Conservation (phyloP, 306 rosid species). For the Geum urbanum region DNA sequence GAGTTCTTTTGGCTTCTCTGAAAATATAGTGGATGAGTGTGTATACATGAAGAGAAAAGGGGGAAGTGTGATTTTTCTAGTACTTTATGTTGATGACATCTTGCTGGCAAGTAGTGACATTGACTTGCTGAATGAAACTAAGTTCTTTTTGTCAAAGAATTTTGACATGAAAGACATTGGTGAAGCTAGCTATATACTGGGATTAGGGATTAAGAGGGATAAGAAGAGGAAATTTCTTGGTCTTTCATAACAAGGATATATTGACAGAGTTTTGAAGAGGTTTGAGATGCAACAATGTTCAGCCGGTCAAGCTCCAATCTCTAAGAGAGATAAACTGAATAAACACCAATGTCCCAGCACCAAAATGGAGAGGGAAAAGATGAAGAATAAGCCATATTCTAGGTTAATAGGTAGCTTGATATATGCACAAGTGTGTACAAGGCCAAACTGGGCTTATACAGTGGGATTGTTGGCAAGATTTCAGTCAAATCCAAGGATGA, state of each 20-base stretch:
- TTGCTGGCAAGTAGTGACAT: neutral
- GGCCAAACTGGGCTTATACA: neutral
- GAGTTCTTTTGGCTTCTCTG: neutral
- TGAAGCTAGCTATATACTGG: neutral
- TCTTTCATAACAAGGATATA: neutral
- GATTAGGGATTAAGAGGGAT: neutral
- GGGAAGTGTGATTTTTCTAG: neutral
- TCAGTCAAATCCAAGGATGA: neutral
- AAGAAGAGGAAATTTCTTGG: neutral
- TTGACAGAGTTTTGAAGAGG: neutral
- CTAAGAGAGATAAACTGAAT: neutral
- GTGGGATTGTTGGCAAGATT: neutral
- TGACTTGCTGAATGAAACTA: neutral
- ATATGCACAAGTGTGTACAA: neutral
- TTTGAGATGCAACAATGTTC: neutral
- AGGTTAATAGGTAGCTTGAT: neutral
- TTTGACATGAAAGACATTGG: neutral
- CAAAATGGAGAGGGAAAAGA: neutral
- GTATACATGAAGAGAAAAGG: neutral
- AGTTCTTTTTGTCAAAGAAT: neutral
- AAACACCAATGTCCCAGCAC: neutral
- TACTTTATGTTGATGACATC: neutral
- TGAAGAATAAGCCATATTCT: neutral
- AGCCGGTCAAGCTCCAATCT: neutral
- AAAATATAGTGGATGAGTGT: neutral